These are phyloP conservation scores for Rhizopogon vinicolor DNA, from an alignment of 768 basidiomycete genomes.

Conservation along the genomic window DNA sequence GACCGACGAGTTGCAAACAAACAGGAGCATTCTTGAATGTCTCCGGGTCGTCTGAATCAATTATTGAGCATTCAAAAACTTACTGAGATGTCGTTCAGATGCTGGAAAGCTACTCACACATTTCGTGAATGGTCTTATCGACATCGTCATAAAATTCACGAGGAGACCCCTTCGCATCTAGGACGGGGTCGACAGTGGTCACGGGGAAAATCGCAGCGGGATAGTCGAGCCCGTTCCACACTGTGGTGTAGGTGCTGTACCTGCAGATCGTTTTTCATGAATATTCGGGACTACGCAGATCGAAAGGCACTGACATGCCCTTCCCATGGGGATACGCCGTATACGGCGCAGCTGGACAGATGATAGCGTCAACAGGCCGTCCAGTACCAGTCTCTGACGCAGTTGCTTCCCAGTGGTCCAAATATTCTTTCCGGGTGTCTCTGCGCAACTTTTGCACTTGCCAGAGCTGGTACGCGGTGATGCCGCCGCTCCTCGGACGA, in stretches of 20 bases:
- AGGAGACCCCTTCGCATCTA: conserved; percentile 31
- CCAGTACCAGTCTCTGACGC: conserved; percentile 38
- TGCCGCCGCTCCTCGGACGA: conserved; percentile 1
- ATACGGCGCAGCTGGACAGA: conserved; percentile 40
- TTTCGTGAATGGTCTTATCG: conserved; percentile 41
- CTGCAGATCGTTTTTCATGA: conserved; percentile 9
- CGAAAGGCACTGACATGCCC: conserved; percentile 29
- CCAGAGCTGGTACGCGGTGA: conserved; percentile 57
- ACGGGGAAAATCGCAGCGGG: conserved; percentile 42
- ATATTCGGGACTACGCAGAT: not conserved
- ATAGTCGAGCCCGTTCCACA: conserved; percentile 47
- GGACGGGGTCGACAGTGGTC: conserved; percentile 36
- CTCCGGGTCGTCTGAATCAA: conserved; percentile 48
- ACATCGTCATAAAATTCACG: conserved; percentile 37
- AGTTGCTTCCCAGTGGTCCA: conserved; percentile 48
- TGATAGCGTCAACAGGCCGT: conserved; percentile 49
- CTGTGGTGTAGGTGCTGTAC: conserved; percentile 38
- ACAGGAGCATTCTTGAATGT: conserved; percentile 55
- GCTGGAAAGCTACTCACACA: conserved; percentile 33
- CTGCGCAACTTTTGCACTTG: conserved; percentile 40
- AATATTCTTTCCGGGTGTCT: conserved; percentile 33
- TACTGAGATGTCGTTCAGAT: not conserved
- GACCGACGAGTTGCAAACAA: conserved; percentile 61
- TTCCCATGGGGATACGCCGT: conserved; percentile 42
- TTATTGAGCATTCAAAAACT: not conserved